Evolutionary conservation across 2,329 filamentous ascomycete genomes (phyloP), one percentile per base, ranked within the genome.

Genomic region (Canariomyces notabilis): DNA sequence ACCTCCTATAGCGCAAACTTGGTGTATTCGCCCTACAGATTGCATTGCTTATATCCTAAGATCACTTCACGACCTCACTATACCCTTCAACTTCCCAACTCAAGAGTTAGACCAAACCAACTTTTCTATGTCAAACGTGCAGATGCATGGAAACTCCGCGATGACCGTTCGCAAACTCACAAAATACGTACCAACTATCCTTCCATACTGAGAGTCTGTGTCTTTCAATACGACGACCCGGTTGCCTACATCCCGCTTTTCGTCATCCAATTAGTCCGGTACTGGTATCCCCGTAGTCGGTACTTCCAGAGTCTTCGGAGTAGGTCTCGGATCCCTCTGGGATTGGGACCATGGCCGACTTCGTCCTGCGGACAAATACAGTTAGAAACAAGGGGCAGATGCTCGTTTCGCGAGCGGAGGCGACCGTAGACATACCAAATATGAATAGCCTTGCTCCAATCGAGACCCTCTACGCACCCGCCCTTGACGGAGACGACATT

Each of bases 341-440:
- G 52, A 87, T 85, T 26, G 81, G 77, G 15, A 85, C 72, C 71
- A 87, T 81, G 54, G 82, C 82, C 34, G 72, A 75, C 57, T 79
- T 79, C 16, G 79, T 82, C 77, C 54, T 56, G 18, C 21, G 14
- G 8, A 12, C 26, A 29, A 4, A 3, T 26, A 8, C 31, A 29
- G 18, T 33, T 22, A 19, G 14, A 12, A 19, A 19, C 23, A 20
- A 4, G n/a, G n/a, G n/a, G n/a, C n/a, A n/a, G n/a, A n/a, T n/a
- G n/a, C n/a, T n/a, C n/a, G n/a, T n/a, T n/a, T n/a, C n/a, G n/a
- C n/a, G n/a, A n/a, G n/a, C n/a, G n/a, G n/a, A n/a, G n/a, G n/a
- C n/a, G n/a, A n/a, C n/a, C n/a, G n/a, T n/a, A 15, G 12, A 51
- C 41, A 16, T 42, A 55, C 56, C 79, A 86, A 56, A 87, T 80